Conservation (phyloP, 2,329 filamentous ascomycete species). For the Monosporascus sp. region DNA sequence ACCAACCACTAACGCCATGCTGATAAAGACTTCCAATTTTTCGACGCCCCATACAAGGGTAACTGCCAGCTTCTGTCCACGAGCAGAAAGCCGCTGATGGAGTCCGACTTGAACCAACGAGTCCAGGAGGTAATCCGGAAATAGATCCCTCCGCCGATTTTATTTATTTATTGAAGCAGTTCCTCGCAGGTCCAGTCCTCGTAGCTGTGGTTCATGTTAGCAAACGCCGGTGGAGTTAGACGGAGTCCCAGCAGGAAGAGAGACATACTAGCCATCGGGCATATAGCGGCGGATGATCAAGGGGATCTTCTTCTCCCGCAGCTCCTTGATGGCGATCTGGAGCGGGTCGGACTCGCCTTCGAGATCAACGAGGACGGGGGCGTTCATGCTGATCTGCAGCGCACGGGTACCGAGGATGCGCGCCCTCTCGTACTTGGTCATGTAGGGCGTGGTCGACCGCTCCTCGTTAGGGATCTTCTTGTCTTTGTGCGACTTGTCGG, state of each 20-base stretch:
- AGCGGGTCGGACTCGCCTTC: constrained; percentile 97
- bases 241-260: constrained; percentile 7
- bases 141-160: background rate
- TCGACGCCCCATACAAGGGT: background rate
- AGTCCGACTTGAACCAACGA: background rate
- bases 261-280: constrained; percentile 86
- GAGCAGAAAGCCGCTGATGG: background rate
- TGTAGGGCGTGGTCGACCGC: constrained; percentile 90
- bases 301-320: constrained; percentile 97
- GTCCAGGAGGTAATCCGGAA: background rate
- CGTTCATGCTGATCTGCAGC: constrained; percentile 97
- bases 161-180: constrained; percentile 64
- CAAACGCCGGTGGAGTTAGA: constrained; percentile 11
- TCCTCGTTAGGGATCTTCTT: constrained; percentile 90
- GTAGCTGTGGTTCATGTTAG: constrained; percentile 54
- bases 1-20: constrained; percentile 2
- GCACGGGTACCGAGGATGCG: constrained; percentile 90
- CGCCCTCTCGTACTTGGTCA: constrained; percentile 98
- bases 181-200: constrained; percentile 99
- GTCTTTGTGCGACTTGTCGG: constrained; percentile 57
- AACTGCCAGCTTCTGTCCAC: background rate
- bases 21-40: background rate
- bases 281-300: constrained; percentile 92
- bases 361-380: constrained; percentile 90
- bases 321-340: constrained; percentile 95